Conservation (phyloP, 2,329 filamentous ascomycete genomes). For the Aspergillus sp. region DNA sequence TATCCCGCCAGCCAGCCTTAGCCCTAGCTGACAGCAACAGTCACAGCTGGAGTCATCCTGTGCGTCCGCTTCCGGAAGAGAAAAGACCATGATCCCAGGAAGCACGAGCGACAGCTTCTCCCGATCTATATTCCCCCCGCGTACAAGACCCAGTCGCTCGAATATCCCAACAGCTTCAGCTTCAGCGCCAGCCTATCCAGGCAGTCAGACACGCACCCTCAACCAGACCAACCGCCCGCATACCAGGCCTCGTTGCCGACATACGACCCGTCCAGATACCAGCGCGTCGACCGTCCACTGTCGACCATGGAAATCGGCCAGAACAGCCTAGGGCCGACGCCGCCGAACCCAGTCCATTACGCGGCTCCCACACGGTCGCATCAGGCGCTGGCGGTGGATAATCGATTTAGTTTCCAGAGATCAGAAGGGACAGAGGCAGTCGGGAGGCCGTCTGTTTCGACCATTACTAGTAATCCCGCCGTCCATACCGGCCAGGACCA, state of each 20-base stretch:
- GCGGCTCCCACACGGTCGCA: not conserved
- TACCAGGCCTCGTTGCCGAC: slow-evolving; percentile 19
- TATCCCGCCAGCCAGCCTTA: not conserved
- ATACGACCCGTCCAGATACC: slow-evolving; percentile 28
- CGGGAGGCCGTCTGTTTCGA: no score
- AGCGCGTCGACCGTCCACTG: not conserved
- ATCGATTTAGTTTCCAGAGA: slow-evolving; percentile 1
- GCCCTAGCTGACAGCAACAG: slow-evolving; percentile 7
- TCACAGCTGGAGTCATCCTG: slow-evolving; percentile 16
- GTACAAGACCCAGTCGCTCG: not conserved
- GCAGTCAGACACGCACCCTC: no score
- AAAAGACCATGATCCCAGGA: slow-evolving; percentile 12
- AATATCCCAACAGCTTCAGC: not conserved
- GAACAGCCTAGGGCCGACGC: not conserved
- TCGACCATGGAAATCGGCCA: not conserved
- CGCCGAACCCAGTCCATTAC: not conserved
- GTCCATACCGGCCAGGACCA: no score
- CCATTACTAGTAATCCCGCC: no score
- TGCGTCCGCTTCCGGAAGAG: slow-evolving; percentile 15
- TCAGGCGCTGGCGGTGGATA: not conserved
- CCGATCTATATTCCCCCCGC: slow-evolving; percentile 5
- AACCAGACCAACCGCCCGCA: slow-evolving; percentile 16
- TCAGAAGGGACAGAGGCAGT: no score
- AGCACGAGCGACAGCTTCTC: slow-evolving; percentile 12
- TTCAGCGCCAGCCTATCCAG: no score